A percentile compares a stretch with the other conserved stretches of the same genome.
These are phyloP conservation scores for Venustampulla echinocandica DNA, from an alignment of 495 filamentous ascomycete genomes.

Conservation along the genomic window DNA sequence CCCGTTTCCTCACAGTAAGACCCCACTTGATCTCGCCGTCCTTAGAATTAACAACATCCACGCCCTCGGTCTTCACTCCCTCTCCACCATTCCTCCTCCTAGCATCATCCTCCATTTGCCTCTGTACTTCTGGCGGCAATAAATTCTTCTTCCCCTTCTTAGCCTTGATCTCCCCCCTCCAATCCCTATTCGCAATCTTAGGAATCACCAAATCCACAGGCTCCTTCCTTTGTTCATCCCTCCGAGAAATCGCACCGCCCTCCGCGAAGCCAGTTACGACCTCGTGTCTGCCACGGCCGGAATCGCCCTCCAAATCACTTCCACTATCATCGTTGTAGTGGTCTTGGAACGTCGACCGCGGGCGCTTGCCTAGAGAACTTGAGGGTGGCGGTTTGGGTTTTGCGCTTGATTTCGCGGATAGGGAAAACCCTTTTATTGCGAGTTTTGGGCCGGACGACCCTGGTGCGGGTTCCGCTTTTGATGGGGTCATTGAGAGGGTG, in stretches of 20 bases:
- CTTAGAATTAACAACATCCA: conserved; percentile 28
- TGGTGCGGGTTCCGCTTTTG: conserved; percentile 5
- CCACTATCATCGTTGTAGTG: too few species aligned
- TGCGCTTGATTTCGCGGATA: conserved; percentile 8
- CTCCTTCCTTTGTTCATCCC: conserved; percentile 24
- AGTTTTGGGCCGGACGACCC: conserved; percentile 13
- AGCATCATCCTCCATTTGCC: conserved; percentile 22
- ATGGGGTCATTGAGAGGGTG: conserved; percentile 15
- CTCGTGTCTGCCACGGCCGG: conserved; percentile 21
- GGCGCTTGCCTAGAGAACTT: conserved; percentile 19
- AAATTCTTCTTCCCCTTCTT: conserved; percentile 41
- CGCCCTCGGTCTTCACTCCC: conserved; percentile 20
- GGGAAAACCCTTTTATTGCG: conserved; percentile 22
- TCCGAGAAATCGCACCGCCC: conserved; percentile 21
- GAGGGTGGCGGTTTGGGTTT: conserved; percentile 10
- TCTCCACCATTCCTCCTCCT: conserved; percentile 4
- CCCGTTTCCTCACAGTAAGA: conserved; percentile 17
- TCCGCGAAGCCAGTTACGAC: conserved; percentile 31
- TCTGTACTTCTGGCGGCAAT: conserved; percentile 42
- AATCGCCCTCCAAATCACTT: conserved; percentile 10
- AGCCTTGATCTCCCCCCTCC: conserved; percentile 53
- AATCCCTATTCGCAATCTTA: conserved; percentile 59
- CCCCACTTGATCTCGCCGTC: conserved; percentile 21
- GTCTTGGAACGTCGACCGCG: conserved; percentile 6
- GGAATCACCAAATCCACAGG: conserved; percentile 53